Base-by-base conservation (phyloP, 2,329 filamentous ascomycete species). In the Ophiocordyceps camponoti-saundersi region DNA sequence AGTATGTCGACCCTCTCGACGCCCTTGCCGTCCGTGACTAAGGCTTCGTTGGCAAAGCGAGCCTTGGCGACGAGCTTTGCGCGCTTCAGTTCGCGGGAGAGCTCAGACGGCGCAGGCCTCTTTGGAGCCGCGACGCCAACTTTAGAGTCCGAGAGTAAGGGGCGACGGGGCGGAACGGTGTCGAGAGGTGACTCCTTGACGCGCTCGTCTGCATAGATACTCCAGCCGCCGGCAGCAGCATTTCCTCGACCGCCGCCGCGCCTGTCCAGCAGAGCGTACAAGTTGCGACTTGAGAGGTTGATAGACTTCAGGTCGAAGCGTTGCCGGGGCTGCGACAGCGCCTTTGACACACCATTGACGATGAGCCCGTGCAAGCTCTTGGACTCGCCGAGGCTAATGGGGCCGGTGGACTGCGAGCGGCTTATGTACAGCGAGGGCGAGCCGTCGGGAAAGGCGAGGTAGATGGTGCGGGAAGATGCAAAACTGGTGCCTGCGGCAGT, bases 401-500 rank as follows among this genome's bases (percentile, higher is more conserved):
- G 55, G 2, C 67, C 66, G 0, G 62, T 59, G 21, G 66, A 60
- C 48, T 71, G 67, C 6, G 71, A 66, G 49, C 69, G 76, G 45
- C 74, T 75, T 42, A 79, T 67, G 60, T 86, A 93, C 42, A 93
- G 68, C 51, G 80, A 80, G 0, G 86, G 84, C 12, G 84, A 82
- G 32, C 80, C 82, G 56, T 90, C 81, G 0, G 88, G 87, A 55
- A 93, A 90, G 2, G 85, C 83, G 50, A 93, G 69, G 56, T 86
- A 92, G 39, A 94, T 75, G 2, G 83, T 82, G 52, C 79, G 75
- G 13, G 80, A 80, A 1, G 76, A 68, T 52, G 86, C 80, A n/a
- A 75, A 71, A 49, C 69, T 70, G 44, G 71, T 58, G 16, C 61
- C 55, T 5, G 55, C 50, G 10, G 58, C 59, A 40, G 62, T 64